Evolutionary conservation across 495 filamentous ascomycete genomes (phyloP), one percentile per base, ranked within the genome.

Genomic region (Hypoxylon intermedium): DNA sequence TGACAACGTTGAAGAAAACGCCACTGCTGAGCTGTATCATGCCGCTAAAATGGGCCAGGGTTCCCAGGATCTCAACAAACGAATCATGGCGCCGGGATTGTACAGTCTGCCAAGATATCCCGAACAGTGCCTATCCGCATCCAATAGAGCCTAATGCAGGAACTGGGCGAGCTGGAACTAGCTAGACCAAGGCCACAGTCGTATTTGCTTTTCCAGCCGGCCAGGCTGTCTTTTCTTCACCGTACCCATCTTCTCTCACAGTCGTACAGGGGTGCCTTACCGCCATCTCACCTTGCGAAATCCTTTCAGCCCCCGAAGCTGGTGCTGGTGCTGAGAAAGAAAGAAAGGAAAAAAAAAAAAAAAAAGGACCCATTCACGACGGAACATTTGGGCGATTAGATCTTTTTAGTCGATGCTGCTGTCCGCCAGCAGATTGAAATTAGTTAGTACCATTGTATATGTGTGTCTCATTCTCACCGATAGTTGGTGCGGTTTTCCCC

Each of bases 391-490:
- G n/a, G 54, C 30, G 36, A 55, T 52, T 57, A 60, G 38, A 51
- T 40, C 53, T 55, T 58, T 55, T 41, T 68, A 63, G 55, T 54
- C 53, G 33, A 65, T 68, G 68, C 56, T 59, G 61, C 37, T 61
- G 58, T 51, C 65, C 65, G 65, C 68, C 47, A 65, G 64, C 60
- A 57, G 34, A 48, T 21, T 20, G 24, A 40, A 48, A 18, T 57
- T 3, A 30, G 40, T 40, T 38, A 56, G 62, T 65, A 60, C 46
- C 48, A 63, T 62, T 65, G 66, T 63, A 63, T 67, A 69, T 65
- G 66, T 71, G 68, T 71, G 68, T 71, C 68, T 71, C 60, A 71
- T 67, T 58, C 68, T 71, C 68, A 71, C 68, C 68, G 68, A 71
- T 71, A 71, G 62, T 71, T 71, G 53, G 66, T 63, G 56, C 62